Percentiles rank a stretch among this genome's conserved stretches.
These are phyloP conservation scores for Termitomyces eurrhizus DNA, from an alignment of 768 basidiomycete genomes.

Conservation along the genomic window DNA sequence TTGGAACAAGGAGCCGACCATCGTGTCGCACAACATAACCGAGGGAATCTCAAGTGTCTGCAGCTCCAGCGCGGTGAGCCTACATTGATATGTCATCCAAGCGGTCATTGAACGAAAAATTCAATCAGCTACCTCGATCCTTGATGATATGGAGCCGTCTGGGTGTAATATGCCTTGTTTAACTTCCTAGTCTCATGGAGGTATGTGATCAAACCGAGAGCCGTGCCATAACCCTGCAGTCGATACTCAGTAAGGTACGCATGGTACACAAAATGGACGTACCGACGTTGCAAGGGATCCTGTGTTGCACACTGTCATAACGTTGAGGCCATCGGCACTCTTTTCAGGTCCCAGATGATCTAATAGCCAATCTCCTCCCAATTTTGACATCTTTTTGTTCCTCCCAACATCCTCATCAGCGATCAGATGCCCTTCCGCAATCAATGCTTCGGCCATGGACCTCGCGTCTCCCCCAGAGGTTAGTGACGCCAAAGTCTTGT, in stretches of 20 bases:
- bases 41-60: slow-evolving; percentile 80
- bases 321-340: slow-evolving; percentile 55
- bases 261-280: slow-evolving; percentile 20
- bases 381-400: slow-evolving; percentile 80
- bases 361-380: slow-evolving; percentile 85
- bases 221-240: slow-evolving; percentile 90
- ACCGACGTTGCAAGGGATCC: slow-evolving; percentile 94
- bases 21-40: slow-evolving; percentile 95
- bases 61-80: slow-evolving; percentile 88
- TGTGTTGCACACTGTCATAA: slow-evolving; percentile 97
- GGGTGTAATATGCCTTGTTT: slow-evolving; percentile 85
- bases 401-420: slow-evolving; percentile 84
- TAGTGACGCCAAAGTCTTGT: slow-evolving; percentile 41
- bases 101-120: not conserved
- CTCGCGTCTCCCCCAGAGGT: slow-evolving; percentile 41
- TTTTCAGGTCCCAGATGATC: slow-evolving; percentile 37
- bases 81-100: slow-evolving; percentile 20
- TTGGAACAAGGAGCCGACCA: slow-evolving; percentile 95
- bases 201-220: slow-evolving; percentile 89
- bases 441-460: slow-evolving; percentile 52
- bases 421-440: slow-evolving; percentile 70
- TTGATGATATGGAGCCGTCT: slow-evolving; percentile 93
- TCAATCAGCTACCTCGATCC: slow-evolving; percentile 59
- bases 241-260: not conserved
- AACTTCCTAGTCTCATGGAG: slow-evolving; percentile 78